Base-by-base conservation (phyloP, 164 flowering plant genomes). In the Umbellularia californica region DNA sequence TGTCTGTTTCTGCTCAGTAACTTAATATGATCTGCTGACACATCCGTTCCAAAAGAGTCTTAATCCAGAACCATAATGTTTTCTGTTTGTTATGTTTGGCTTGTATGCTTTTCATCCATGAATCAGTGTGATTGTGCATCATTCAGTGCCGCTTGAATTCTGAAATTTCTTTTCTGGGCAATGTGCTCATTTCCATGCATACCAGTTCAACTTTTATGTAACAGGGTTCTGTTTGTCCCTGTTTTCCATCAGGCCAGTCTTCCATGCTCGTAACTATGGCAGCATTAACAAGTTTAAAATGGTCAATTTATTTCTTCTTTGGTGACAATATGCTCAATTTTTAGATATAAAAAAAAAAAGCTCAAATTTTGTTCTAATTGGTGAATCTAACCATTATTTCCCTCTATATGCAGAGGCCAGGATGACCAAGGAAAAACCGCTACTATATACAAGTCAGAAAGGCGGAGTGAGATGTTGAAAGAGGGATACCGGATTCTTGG, bases 401-500 rank as follows among this genome's bases (percentile, higher is more conserved):
- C 17, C n/a, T 5, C 5, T 15, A 55, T 55, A 13, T 80, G 79
- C 88, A 90, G 99, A 74, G 75, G 77, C 14, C 30, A 84, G 3
- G 90, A 84, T 24, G 97, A 94, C 72, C 87, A 87, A 11, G 89
- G 84, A 17, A 93, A 90, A 79, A 62, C 70, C 17, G 95, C 99
- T 22, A 81, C 76, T 3, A 1, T 68, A 17, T 93, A 85, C 86
- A 95, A 95, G 72, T 93, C 96, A 30, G 94, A 95, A 83, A 90
- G 84, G 88, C 87, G 98, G 77, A 76, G 23, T 58, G 88, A 88
- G 86, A 84, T 93, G 86, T 84, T 78, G 58, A 68, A 86, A 27
- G 95, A 90, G 64, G 98, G 98, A 27, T 95, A 81, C 35, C 72
- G 86, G 68, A 87, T 93, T 51, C 68, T 80, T 7, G 98, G 96